These are phyloP conservation scores for Cyclospora cayetanensis DNA, from an alignment of 169 alveolate species.

Conservation along the genomic window DNA sequence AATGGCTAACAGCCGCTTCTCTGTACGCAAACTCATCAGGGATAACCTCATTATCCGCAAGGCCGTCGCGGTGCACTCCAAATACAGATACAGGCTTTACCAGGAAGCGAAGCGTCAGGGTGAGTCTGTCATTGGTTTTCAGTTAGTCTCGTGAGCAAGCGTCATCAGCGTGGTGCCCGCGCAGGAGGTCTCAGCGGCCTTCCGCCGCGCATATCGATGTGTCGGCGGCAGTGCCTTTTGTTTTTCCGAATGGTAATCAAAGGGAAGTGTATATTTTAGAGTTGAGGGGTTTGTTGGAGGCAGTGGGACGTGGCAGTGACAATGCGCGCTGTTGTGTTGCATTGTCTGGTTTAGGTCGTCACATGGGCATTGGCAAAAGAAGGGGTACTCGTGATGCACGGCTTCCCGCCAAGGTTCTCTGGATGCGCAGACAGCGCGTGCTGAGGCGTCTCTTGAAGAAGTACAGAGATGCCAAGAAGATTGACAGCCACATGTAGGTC, in stretches of 20 bases:
- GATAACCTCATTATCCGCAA: conserved; percentile 97
- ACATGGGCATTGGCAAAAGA: conserved; percentile 98
- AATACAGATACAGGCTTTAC: conserved; percentile 91
- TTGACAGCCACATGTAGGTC: conserved; percentile 92
- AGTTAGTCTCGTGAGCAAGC: too few species aligned
- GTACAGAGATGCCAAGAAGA: conserved; percentile 96
- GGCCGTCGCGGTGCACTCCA: conserved; percentile 96
- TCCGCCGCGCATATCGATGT: too few species aligned
- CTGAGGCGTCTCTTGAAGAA: conserved; percentile 96
- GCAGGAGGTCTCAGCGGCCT: too few species aligned
- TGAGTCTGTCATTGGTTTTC: conserved; percentile 81
- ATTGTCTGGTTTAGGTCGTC: conserved; percentile 84
- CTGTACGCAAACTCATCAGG: conserved; percentile 93
- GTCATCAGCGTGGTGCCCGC: too few species aligned
- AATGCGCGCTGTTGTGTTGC: too few species aligned
- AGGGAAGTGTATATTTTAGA: too few species aligned
- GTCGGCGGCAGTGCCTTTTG: too few species aligned
- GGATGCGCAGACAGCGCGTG: conserved; percentile 99
- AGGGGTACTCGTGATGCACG: conserved; percentile 98
- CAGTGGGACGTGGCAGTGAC: too few species aligned
- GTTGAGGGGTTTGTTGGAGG: too few species aligned
- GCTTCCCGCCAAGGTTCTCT: conserved; percentile 96
- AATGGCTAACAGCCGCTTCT: conserved; percentile 96
- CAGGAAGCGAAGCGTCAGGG: conserved; percentile 96
- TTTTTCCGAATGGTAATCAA: too few species aligned